Base-by-base conservation (phyloP, 2,329 filamentous ascomycete genomes). In the Chaetomium globosum region DNA sequence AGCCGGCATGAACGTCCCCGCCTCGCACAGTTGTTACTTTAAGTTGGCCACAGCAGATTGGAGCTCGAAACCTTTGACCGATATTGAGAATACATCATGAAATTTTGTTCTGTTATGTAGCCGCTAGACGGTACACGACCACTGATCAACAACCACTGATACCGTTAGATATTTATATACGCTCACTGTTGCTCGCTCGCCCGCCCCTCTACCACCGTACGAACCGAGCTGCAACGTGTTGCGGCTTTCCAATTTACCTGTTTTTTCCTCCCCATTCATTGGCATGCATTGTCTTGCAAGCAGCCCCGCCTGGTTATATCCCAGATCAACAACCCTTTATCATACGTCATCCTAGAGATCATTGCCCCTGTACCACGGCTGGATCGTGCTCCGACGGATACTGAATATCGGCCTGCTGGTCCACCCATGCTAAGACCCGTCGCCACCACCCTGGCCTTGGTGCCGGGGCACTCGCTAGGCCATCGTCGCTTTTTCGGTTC, bases 41-140 rank as follows among this genome's bases (percentile, higher is more conserved):
- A 26, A 3, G 26, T 10, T 16, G 26, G n/a, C 9, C 10, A 19
- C 12, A n/a, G 39, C 16, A n/a, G 39, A 5, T 19, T 43, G 39
- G 39, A n/a, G 19, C 39, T 19, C 16, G 7, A 43, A 43, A 16
- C 16, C 39, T 43, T 7, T 26, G 26, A 48, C n/a, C 1, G 53
- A 33, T 19, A 21, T 30, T 49, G 58, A 56, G 57, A 51, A 48
- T 13, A 59, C 39, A 43, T 56, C 21, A n/a, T 55, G 49, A 10
- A 39, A 48, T 64, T 64, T 52, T 59, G 36, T 51, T 43, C 21
- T 64, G 62, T 43, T 30, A 26, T 59, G 39, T 31, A 56, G 13
- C 57, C n/a, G 59, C 31, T n/a, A 31, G 36, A 36, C 52, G 51
- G 23, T 48, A 36, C 56, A 54, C 55, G 61, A 55, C 48, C 55